phyloP scores from a whole-genome alignment of 306 rosid species.

The Hylodesmum podocarpum region DNA sequence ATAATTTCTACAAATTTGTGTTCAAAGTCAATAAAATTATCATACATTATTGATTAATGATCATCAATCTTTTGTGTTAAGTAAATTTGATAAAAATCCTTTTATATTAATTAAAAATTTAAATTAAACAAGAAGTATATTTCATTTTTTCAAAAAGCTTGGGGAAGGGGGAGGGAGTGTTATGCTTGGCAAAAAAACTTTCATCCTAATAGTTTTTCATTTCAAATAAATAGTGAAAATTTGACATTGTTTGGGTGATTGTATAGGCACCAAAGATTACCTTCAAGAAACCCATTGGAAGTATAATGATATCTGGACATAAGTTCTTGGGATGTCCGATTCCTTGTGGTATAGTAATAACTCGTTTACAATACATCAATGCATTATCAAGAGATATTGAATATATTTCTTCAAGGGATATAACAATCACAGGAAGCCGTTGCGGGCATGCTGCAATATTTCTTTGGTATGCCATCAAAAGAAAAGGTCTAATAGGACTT shows the following conservation, averaged over 20 bases:
- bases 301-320: slow-evolving; percentile 12
- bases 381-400: slow-evolving; percentile 59
- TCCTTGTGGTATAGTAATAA: slow-evolving; percentile 23
- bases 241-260: background rate
- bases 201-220: too few relatives aligned
- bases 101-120: too few relatives aligned
- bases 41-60: too few relatives aligned
- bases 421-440: slow-evolving; percentile 77
- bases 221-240: too few relatives aligned
- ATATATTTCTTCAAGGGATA: slow-evolving; percentile 70
- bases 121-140: too few relatives aligned
- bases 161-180: too few relatives aligned
- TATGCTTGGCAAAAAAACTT: too few relatives aligned
- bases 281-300: slow-evolving; percentile 24
- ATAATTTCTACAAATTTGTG: too few relatives aligned
- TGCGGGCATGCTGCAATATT: slow-evolving; percentile 73
- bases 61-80: too few relatives aligned
- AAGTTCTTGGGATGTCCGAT: slow-evolving; percentile 23
- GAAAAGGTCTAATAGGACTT: slow-evolving; percentile 58
- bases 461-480: slow-evolving; percentile 67
- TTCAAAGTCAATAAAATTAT: too few relatives aligned
- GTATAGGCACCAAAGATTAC: slow-evolving; percentile 13
- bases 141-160: too few relatives aligned
- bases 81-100: too few relatives aligned
- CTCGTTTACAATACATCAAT: slow-evolving; percentile 54